Evolutionary conservation across 2,329 filamentous ascomycete genomes (phyloP), one percentile per base, ranked within the genome.

Genomic region (Fusarium chuoi): DNA sequence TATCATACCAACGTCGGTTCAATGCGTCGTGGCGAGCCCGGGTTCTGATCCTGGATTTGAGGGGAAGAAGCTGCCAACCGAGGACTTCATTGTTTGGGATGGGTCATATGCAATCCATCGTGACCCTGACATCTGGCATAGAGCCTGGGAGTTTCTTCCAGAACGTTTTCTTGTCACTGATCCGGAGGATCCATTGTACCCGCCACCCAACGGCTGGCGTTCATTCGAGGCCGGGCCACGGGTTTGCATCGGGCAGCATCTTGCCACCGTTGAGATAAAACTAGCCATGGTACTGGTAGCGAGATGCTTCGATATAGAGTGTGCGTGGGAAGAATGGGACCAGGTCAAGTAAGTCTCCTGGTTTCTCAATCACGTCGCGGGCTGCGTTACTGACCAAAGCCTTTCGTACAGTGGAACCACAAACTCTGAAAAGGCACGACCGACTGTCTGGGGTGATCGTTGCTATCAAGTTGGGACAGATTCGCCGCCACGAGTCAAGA

Each of bases 201-300:
- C 65, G 6, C 65, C 68, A 18, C 49, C 65, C 6, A 83, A 85
- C 62, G 87, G 87, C 1, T 90, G 84, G 83, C 81, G 86, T 12
- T 84, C 87, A 0, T 91, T 91, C 75, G 85, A 85, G 49, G 81
- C 85, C 26, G 89, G 89, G 0, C 85, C 85, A 7, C 78, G 89
- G 15, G 87, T 86, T 48, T 91, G 89, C 68, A 85, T 91, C 39
- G 89, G 89, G 0, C 86, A 90, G 78, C 52, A 88, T 68, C 80
- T 91, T 49, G 89, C 86, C 6, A 83, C 88, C 78, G 82, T 87
- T 17, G 73, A 75, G 41, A 56, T 75, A 15, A 75, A 72, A 30
- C 17, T 75, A n/a, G 51, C 49, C 12, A 45, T 66, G 45, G 59
- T 51, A 6, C 48, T 76, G 6, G 39, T 65, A n/a, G 70, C 33